These are phyloP conservation scores for Diplodia intermedia DNA, from an alignment of 2,329 filamentous ascomycete species.

Conservation along the genomic window DNA sequence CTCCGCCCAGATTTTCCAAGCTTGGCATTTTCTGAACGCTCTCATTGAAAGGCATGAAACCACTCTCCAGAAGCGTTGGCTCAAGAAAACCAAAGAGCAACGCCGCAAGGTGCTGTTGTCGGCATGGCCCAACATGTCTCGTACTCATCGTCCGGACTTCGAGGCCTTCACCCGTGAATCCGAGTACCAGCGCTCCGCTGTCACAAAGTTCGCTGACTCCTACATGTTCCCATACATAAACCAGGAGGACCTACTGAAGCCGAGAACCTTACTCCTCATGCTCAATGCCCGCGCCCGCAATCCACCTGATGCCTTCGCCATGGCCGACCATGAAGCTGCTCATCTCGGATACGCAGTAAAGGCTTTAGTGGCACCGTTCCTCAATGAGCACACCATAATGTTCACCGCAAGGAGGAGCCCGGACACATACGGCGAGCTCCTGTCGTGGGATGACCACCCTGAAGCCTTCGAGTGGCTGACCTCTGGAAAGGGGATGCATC, in stretches of 20 bases:
- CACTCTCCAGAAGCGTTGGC: constrained; percentile 62
- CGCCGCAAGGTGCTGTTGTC: constrained; percentile 55
- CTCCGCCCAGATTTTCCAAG: constrained; percentile 44
- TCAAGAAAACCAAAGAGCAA: constrained; percentile 59
- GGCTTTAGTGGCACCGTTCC: constrained; percentile 40
- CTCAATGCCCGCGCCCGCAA: constrained; percentile 61
- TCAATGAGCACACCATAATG: constrained; percentile 46
- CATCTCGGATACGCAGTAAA: constrained; percentile 41
- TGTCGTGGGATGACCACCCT: constrained; percentile 47
- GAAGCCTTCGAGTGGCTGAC: constrained; percentile 51
- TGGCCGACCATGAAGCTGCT: constrained; percentile 51
- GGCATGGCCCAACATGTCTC: constrained; percentile 60
- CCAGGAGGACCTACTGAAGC: constrained; percentile 60
- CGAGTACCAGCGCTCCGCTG: constrained; percentile 18
- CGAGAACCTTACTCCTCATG: constrained; percentile 57
- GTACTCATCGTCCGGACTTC: constrained; percentile 61
- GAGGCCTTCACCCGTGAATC: constrained; percentile 40
- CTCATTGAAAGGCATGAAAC: constrained; percentile 61
- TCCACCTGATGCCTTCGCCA: constrained; percentile 56
- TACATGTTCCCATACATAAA: constrained; percentile 65
- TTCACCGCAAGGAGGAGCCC: constrained; percentile 42
- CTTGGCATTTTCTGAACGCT: constrained; percentile 47
- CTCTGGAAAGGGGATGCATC: constrained; percentile 48
- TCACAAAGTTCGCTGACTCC: constrained; percentile 36
- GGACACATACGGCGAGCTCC: constrained; percentile 48